Evolutionary conservation across 2,329 filamentous ascomycete genomes (phyloP).

Genomic region (Aspergillus spinulosporus): DNA sequence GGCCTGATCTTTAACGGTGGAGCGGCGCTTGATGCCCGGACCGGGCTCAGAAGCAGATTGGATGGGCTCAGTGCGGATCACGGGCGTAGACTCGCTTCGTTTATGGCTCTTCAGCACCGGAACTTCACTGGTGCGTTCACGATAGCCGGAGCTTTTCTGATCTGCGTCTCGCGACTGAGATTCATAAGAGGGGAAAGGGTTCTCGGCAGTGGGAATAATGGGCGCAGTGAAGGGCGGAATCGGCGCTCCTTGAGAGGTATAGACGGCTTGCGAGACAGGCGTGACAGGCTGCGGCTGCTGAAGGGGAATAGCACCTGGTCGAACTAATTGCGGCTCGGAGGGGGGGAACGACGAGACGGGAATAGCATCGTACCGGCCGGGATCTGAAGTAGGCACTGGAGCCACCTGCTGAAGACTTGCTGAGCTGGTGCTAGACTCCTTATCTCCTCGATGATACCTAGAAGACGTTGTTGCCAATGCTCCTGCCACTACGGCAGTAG

Average conservation of each 20-base stretch:
- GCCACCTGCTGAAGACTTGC: constrained; percentile 60
- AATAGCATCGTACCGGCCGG: constrained; percentile 60
- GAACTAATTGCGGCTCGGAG: constrained; percentile 36
- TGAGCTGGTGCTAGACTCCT: constrained; percentile 38
- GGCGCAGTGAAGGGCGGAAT: constrained; percentile 45
- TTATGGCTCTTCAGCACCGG: constrained; percentile 24
- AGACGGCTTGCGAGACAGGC: constrained; percentile 69
- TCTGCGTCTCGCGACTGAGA: constrained; percentile 16
- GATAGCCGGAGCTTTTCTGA: constrained; percentile 12
- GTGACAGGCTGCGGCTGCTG: constrained; percentile 80
- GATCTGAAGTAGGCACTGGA: constrained; percentile 67
- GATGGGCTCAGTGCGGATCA: constrained; percentile 37
- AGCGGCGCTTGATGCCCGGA: constrained; percentile 30
- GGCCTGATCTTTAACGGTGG: constrained; percentile 40
- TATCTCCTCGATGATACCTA: constrained; percentile 32
- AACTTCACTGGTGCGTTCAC: constrained; percentile 12
- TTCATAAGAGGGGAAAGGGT: constrained; percentile 22
- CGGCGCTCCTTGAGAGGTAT: constrained; percentile 50
- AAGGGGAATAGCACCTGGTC: constrained; percentile 66
- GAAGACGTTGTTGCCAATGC: constrained; percentile 44
- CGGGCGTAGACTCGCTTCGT: constrained; percentile 51
- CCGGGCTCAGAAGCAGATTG: constrained; percentile 21
- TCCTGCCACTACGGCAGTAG: constrained; percentile 45
- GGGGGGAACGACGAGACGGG: constrained; percentile 29
- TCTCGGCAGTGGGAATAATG: constrained; percentile 30